phyloP scores from a whole-genome alignment of 176 grass and related monocot genomes.

The Ensete ventricosum region DNA sequence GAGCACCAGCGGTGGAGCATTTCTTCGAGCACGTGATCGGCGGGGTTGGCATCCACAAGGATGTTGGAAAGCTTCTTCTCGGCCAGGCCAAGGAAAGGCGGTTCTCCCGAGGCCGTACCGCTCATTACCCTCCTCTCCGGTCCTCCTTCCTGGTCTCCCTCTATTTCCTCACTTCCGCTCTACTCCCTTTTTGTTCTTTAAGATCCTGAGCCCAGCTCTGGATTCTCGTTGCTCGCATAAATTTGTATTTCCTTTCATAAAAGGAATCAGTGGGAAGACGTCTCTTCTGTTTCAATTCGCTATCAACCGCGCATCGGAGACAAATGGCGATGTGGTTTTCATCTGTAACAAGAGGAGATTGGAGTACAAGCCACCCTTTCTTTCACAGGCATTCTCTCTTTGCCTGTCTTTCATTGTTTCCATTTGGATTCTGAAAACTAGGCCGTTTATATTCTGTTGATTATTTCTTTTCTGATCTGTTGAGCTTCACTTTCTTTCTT shows the following conservation, averaged over 20 bases:
- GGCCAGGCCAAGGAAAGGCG: not conserved
- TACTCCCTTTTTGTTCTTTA: not conserved
- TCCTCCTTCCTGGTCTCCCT: slow-evolving; percentile 41
- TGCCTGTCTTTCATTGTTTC: too few species aligned
- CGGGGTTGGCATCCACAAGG: not conserved
- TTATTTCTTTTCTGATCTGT: slow-evolving; percentile 1
- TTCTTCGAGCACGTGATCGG: slow-evolving; percentile 30
- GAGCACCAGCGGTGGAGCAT: slow-evolving; percentile 3
- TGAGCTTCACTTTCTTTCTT: slow-evolving; percentile 13
- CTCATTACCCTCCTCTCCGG: slow-evolving; percentile 59
- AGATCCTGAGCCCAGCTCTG: not conserved
- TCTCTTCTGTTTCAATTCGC: slow-evolving; percentile 90
- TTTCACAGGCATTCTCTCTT: slow-evolving; percentile 38
- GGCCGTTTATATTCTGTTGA: not conserved
- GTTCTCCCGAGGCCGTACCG: not conserved
- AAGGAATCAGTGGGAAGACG: slow-evolving; percentile 61
- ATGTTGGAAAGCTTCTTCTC: slow-evolving; percentile 71
- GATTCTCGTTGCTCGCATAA: not conserved
- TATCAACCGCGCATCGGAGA: slow-evolving; percentile 53
- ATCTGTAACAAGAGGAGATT: slow-evolving; percentile 68
- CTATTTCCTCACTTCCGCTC: not conserved
- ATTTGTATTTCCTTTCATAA: not conserved
- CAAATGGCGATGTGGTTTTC: slow-evolving; percentile 59
- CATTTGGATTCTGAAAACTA: not conserved
- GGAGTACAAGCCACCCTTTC: slow-evolving; percentile 68